Evolutionary conservation across 805 yeast genomes (phyloP), one percentile per base, ranked within the genome.

Genomic region (Hanseniaspora opuntiae): DNA sequence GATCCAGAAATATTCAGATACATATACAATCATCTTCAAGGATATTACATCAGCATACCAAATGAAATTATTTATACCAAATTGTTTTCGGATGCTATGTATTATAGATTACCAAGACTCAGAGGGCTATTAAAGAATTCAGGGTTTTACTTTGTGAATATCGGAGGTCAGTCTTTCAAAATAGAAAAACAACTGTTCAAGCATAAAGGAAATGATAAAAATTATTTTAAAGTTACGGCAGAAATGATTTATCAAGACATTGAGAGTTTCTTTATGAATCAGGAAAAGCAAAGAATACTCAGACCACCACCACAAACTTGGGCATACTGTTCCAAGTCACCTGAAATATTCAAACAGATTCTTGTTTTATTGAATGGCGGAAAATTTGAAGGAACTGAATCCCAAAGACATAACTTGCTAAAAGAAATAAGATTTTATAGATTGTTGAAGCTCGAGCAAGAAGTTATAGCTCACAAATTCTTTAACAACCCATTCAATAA

Each of bases 241-340:
- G 75, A 77, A 35, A 69, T 79, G 1, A 63, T 81, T 20, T 70
- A 78, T 55, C 63, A 69, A 3, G 81, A 79, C 56, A 75, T 79
- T 11, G 71, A 74, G 24, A 69, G 70, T 19, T 58, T 71, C 11
- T 66, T 66, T 52, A 58, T 63, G 16, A 58, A 39, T 3, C 35
- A 38, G 10, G 42, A 63, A 8, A 68, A 67, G 50, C 70, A 74
- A 10, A 28, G 38, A 9, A 12, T 81, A 59, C 65, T 84, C 3
- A 68, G 96, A 38, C 96, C 96, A 0, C 95, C 95, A 3, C 86
- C 93, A 1, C 75, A 78, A 55, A 73, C 77, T 10, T 84, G 81
- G 3, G 70, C 73, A 1, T 74, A 74, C 3, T 66, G 75, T 3
- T 67, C 73, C 36, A 70, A 87, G 56, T 75, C 81, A 2, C 74